Conservation (phyloP, 2,329 filamentous ascomycete species). For the Aspergillus transmontanensis region DNA sequence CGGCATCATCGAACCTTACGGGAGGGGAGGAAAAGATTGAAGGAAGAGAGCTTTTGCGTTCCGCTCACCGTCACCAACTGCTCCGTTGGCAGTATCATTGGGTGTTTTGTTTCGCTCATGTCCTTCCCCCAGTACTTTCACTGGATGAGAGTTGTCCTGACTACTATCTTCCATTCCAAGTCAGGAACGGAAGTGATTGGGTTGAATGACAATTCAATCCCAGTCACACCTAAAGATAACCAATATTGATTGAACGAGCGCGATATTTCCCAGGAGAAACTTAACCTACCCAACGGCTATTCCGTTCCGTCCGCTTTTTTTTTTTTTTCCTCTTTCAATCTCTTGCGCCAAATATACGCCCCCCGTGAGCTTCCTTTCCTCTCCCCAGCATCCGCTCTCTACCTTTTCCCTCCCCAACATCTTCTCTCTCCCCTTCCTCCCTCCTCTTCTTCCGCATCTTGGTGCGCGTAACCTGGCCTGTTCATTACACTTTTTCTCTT, state of each 20-base stretch:
- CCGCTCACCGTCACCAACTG: not conserved
- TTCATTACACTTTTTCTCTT: constrained; percentile 13
- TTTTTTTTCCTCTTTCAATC: not conserved
- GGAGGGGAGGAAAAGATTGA: not conserved
- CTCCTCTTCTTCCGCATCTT: constrained; percentile 3
- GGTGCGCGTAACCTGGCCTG: constrained; percentile 10
- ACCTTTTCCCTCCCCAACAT: constrained; percentile 1
- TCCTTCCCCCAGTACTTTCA: constrained; percentile 3
- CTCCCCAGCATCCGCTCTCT: constrained; percentile 6
- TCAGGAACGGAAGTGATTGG: not conserved
- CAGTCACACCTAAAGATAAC: not conserved
- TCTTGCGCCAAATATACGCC: not conserved
- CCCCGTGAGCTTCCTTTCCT: not conserved
- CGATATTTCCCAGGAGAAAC: not conserved
- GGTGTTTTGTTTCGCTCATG: not conserved
- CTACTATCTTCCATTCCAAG: not conserved
- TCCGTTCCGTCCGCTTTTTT: not conserved
- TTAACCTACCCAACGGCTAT: not conserved
- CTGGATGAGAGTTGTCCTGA: constrained; percentile 6
- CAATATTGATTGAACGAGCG: not conserved
- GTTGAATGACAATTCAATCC: not conserved
- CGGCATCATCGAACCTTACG: not conserved
- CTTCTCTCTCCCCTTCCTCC: constrained; percentile 10
- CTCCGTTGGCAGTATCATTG: not conserved
- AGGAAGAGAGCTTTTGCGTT: not conserved